phyloP scores from a whole-genome alignment of 495 filamentous ascomycete genomes.

The Parmelia sp. region DNA sequence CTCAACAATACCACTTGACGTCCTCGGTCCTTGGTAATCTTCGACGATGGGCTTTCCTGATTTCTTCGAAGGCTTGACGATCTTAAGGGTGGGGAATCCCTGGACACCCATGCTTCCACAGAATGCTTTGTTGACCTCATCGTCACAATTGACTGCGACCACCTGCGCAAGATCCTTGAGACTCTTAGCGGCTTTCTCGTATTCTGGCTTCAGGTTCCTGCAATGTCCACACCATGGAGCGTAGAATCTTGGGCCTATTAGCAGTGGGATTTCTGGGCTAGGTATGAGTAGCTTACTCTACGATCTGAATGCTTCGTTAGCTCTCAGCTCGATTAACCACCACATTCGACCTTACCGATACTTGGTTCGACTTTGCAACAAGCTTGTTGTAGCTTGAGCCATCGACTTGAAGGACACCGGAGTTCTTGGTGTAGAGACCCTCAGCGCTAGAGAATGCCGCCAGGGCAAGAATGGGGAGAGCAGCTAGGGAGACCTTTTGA shows the following conservation, averaged over 20 bases:
- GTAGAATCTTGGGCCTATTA: conserved; percentile 65
- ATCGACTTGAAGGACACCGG: conserved; percentile 80
- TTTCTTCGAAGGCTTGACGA: conserved; percentile 78
- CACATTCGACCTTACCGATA: conserved; percentile 59
- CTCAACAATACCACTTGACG: conserved; percentile 79
- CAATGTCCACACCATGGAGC: conserved; percentile 97
- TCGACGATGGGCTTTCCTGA: conserved; percentile 77
- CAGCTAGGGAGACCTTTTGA: conserved; percentile 7
- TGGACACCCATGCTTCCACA: conserved; percentile 85
- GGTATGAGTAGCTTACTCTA: conserved; percentile 51
- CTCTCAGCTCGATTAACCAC: neutral
- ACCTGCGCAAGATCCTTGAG: conserved; percentile 89
- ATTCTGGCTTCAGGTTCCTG: conserved; percentile 89
- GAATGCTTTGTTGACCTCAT: conserved; percentile 84
- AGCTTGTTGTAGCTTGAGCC: conserved; percentile 76
- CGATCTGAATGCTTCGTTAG: conserved; percentile 46
- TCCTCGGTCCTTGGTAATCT: conserved; percentile 83
- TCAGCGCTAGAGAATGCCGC: conserved; percentile 38
- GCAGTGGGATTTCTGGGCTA: conserved; percentile 8
- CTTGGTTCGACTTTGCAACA: conserved; percentile 83
- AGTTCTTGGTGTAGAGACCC: conserved; percentile 77
- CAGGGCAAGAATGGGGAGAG: conserved; percentile 15
- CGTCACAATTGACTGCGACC: conserved; percentile 91
- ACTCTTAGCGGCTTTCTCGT: conserved; percentile 85
- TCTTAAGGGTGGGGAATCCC: conserved; percentile 96